Percentiles rank a stretch among this genome's conserved stretches.
These are phyloP conservation scores for Amanita jacksonii DNA, from an alignment of 768 basidiomycete genomes.

Conservation along the genomic window DNA sequence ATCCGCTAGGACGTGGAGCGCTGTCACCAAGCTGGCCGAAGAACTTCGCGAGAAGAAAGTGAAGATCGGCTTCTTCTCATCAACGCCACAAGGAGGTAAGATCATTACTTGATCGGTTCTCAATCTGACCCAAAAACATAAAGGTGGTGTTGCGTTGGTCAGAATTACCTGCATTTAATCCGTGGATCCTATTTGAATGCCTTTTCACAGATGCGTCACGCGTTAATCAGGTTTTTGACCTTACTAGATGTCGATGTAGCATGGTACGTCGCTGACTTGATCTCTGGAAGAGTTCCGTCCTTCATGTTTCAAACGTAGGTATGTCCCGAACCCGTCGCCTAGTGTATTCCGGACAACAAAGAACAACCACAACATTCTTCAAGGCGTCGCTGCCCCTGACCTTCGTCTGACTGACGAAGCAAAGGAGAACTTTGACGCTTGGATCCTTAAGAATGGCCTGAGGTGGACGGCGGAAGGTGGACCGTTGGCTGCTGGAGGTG, in stretches of 20 bases:
- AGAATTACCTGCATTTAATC: slow-evolving; percentile 22
- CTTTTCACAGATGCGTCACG: slow-evolving; percentile 75
- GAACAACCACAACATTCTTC: slow-evolving; percentile 93
- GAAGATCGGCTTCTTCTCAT: slow-evolving; percentile 91
- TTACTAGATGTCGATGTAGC: slow-evolving; percentile 72
- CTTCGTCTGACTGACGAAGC: slow-evolving; percentile 71
- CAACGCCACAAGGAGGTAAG: slow-evolving; percentile 88
- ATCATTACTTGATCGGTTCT: slow-evolving; percentile 5
- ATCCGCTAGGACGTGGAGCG: slow-evolving; percentile 57
- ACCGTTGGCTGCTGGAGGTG: slow-evolving; percentile 72
- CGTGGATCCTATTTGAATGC: slow-evolving; percentile 12
- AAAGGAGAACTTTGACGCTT: slow-evolving; percentile 73
- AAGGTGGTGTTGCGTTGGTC: slow-evolving; percentile 89
- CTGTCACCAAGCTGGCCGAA: slow-evolving; percentile 72
- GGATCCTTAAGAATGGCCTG: slow-evolving; percentile 85
- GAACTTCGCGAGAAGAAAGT: slow-evolving; percentile 81
- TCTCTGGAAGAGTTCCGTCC: no score
- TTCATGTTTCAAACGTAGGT: slow-evolving; percentile 37
- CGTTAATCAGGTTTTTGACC: slow-evolving; percentile 78
- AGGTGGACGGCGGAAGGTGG: slow-evolving; percentile 85
- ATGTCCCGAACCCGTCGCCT: slow-evolving; percentile 83
- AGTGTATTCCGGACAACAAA: slow-evolving; percentile 88
- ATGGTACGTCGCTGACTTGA: slow-evolving; percentile 48
- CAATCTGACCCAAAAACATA: slow-evolving; percentile 11
- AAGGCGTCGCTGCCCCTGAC: slow-evolving; percentile 79